Percentiles rank a stretch among this genome's conserved stretches.
Evolutionary conservation across 129 eudicot genomes (phyloP).

Genomic region (Dittrichia graveolens): DNA sequence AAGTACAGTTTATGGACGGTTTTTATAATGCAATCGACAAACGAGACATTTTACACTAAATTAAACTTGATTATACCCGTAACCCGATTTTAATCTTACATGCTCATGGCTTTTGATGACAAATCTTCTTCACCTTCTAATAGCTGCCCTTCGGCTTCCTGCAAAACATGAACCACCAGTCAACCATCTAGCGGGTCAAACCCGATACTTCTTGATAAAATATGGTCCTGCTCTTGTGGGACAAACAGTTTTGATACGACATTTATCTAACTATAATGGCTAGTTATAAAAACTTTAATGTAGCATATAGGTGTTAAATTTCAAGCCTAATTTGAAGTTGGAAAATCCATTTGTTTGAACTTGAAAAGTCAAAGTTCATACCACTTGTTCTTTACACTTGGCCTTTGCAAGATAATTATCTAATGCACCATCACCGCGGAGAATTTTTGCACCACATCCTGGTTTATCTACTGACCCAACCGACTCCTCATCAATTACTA

Average conservation of each 20-base stretch:
- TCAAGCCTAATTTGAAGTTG: not conserved
- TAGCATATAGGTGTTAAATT: not conserved
- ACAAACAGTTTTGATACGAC: not conserved
- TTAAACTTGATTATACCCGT: no score
- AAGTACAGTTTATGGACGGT: slow-evolving; percentile 35
- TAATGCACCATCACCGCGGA: slow-evolving; percentile 78
- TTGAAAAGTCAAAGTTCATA: slow-evolving; percentile 30
- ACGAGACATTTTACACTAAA: slow-evolving; percentile 26
- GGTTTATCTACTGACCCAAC: slow-evolving; percentile 52
- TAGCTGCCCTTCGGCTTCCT: slow-evolving; percentile 49
- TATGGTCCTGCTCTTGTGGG: not conserved
- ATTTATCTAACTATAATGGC: not conserved
- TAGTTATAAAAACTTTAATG: not conserved
- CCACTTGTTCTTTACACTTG: slow-evolving; percentile 47
- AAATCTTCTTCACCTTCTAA: slow-evolving; percentile 54
- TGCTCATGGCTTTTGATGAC: slow-evolving; percentile 75
- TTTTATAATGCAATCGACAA: slow-evolving; percentile 31
- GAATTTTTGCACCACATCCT: slow-evolving; percentile 79
- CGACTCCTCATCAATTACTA: slow-evolving; percentile 83
- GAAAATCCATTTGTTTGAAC: not conserved
- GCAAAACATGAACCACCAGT: slow-evolving; percentile 22
- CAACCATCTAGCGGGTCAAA: slow-evolving; percentile 6
- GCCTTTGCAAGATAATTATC: slow-evolving; percentile 56
- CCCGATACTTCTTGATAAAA: not conserved
- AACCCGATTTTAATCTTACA: slow-evolving; percentile 42